Conservation (phyloP, 108 stramenopile genomes). For the Nitzschia sp. region DNA sequence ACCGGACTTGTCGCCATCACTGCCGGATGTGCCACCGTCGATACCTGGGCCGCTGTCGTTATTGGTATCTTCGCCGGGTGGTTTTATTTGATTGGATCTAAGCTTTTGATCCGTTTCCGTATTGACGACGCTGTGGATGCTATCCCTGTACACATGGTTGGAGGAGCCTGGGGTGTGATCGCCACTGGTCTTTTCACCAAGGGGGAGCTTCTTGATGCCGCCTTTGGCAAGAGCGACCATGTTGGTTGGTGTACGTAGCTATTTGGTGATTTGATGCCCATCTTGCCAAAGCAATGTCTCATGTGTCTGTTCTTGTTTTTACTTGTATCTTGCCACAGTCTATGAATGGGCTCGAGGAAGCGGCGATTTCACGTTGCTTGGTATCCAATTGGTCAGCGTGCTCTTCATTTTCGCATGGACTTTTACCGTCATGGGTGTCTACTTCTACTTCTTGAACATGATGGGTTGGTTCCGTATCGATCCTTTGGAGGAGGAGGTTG, state of each 20-base stretch:
- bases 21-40: constrained; percentile 69
- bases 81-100: constrained; percentile 63
- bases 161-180: constrained; percentile 87
- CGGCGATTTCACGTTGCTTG: constrained; percentile 41
- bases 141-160: constrained; percentile 79
- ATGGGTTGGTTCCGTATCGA: constrained; percentile 75
- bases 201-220: constrained; percentile 28
- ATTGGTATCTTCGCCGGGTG: constrained; percentile 80
- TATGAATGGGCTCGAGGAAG: constrained; percentile 50
- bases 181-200: constrained; percentile 74
- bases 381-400: constrained; percentile 58
- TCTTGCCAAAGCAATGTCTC: too few species aligned
- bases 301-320: background rate
- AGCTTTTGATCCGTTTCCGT: constrained; percentile 54
- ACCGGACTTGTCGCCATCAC: constrained; percentile 80
- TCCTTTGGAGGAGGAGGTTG: constrained; percentile 76
- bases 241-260: constrained; percentile 40
- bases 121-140: constrained; percentile 95
- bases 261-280: too few species aligned
- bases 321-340: constrained; percentile 25
- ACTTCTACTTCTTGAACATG: constrained; percentile 62
- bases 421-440: constrained; percentile 44
- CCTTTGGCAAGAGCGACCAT: constrained; percentile 42
- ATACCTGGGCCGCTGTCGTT: constrained; percentile 82
- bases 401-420: constrained; percentile 77